Evolutionary conservation across 352 stramenopile genomes (phyloP).

Genomic region (Globisporangium nagaii): DNA sequence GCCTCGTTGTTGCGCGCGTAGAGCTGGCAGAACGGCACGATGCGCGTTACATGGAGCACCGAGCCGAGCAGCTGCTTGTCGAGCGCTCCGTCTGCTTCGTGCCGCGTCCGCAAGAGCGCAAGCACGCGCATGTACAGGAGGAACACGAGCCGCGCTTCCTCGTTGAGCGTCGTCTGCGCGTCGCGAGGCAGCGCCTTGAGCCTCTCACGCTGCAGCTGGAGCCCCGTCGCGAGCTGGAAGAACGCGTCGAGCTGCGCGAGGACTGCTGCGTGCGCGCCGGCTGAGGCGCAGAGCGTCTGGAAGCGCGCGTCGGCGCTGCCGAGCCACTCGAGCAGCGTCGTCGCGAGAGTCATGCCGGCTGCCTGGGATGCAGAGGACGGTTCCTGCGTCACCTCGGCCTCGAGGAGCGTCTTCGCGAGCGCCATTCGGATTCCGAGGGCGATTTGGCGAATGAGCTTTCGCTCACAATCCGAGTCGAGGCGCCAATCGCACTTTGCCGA

Average conservation of each 20-base stretch:
- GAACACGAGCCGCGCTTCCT: conserved; percentile 8
- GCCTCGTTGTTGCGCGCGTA: conserved; percentile 30
- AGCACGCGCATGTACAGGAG: conserved; percentile 12
- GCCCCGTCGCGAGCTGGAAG: conserved; percentile 2
- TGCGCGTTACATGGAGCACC: conserved; percentile 44
- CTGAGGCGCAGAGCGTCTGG: not conserved
- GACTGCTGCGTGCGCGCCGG: not conserved
- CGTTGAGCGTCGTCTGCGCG: conserved; percentile 1
- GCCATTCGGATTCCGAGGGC: not conserved
- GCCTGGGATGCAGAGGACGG: no score
- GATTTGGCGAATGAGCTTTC: not conserved
- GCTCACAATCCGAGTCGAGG: no score
- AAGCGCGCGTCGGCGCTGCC: conserved; percentile 9
- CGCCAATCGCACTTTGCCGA: no score
- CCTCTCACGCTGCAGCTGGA: conserved; percentile 7
- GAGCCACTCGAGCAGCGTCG: conserved; percentile 3
- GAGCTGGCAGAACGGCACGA: conserved; percentile 61
- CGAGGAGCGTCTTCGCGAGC: conserved; percentile 1
- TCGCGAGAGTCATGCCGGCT: conserved; percentile 3
- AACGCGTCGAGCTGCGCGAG: conserved; percentile 8
- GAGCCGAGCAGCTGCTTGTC: conserved; percentile 16
- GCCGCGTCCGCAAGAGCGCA: not conserved
- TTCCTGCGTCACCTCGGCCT: no score
- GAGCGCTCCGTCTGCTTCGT: not conserved
- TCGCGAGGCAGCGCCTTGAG: conserved; percentile 7